Base-by-base conservation (phyloP, 345 rosid species). In the Dimocarpus longan region DNA sequence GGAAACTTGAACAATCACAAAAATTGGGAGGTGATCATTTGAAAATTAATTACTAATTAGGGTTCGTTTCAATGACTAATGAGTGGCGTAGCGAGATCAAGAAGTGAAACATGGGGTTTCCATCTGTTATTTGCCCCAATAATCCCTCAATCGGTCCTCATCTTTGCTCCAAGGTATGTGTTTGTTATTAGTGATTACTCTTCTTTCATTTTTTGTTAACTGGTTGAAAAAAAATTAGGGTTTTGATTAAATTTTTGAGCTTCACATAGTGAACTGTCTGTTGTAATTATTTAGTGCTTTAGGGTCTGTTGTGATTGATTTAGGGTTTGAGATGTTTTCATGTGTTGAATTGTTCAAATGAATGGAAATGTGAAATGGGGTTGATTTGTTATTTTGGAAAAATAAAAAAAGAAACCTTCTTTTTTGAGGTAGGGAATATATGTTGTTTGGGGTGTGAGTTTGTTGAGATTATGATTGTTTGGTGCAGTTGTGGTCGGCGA, bases 101-200 rank as follows among this genome's bases (percentile, higher is more conserved):
- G 18, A 39, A 28, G 48, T 63, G 52, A 73, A 71, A 10, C 81
- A 92, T 92, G 98, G 91, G 89, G 66, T 87, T 85, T 73, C 83
- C 91, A 46, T 86, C 85, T 60, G 79, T 86, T 78, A 19, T 90
- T 76, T 88, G 84, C 80, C 80, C 83, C 37, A 80, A 39, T 73
- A 83, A 87, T 66, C 75, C 87, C 18, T 56, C 88, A 11, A 24
- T 75, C 18, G 79, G 76, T 22, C 76, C 81, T 73, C 84, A 76
- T 81, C 73, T 57, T 73, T 76, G 65, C 86, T 78, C 60, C 79
- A 40, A 84, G 86, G 93, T 87, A 43, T n/a, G 52, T 50, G 22
- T 19, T 60, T 54, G 5, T 54, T 54, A 15, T 8, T 21, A 7
- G 12, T 18, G 15, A 64, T 28, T 64, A 19, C 39, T 19, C 62